These are phyloP conservation scores for Penicillium frequentans DNA, from an alignment of 2,329 filamentous ascomycete species.

Conservation along the genomic window DNA sequence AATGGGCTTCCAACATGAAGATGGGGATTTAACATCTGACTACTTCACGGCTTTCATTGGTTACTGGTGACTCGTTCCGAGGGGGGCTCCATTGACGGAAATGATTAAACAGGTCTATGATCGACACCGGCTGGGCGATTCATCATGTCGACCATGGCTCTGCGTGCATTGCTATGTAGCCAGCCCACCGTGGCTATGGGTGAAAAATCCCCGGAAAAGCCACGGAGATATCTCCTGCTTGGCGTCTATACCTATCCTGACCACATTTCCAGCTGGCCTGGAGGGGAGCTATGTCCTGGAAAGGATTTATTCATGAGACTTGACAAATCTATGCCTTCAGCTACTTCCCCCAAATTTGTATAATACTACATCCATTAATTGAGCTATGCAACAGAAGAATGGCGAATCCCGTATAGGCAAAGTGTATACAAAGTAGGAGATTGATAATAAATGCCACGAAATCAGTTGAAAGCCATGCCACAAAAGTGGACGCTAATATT, in stretches of 20 bases:
- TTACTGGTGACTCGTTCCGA: too few relatives aligned
- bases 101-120: too few relatives aligned
- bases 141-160: too few relatives aligned
- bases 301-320: neutral
- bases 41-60: neutral
- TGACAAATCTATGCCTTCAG: neutral
- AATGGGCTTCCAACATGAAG: conserved; percentile 1
- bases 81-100: too few relatives aligned
- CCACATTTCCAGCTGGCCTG: neutral
- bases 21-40: neutral
- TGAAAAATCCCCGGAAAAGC: too few relatives aligned
- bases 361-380: neutral
- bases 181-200: too few relatives aligned
- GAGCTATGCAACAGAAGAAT: neutral
- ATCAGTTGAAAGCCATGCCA: neutral
- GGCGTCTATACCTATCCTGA: neutral
- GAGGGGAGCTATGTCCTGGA: neutral
- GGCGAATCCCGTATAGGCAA: neutral
- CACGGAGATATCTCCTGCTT: neutral
- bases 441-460: too few relatives aligned
- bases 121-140: too few relatives aligned
- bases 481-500: neutral
- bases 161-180: too few relatives aligned
- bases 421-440: neutral
- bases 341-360: neutral